Conservation (phyloP, 345 rosid species). For the Populus deltoides region DNA sequence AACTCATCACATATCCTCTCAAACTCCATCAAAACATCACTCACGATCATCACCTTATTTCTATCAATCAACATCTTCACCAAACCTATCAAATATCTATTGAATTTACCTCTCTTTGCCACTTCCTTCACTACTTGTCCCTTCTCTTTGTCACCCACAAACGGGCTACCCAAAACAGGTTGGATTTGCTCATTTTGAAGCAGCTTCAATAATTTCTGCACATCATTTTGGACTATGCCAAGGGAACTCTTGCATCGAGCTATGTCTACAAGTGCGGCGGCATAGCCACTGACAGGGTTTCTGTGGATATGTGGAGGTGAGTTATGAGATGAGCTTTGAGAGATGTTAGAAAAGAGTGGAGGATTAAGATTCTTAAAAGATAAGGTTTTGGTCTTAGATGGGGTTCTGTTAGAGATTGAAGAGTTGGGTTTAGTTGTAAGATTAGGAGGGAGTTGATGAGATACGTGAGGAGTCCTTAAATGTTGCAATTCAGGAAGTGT, state of each 20-base stretch:
- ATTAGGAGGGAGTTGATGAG: constrained; percentile 20
- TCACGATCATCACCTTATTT: constrained; percentile 41
- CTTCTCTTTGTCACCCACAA: constrained; percentile 39
- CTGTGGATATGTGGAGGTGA: constrained; percentile 33
- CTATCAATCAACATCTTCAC: constrained; percentile 51
- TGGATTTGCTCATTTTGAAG: constrained; percentile 23
- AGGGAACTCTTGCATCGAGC: constrained; percentile 50
- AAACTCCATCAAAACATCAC: constrained; percentile 60
- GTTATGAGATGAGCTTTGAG: constrained; percentile 15
- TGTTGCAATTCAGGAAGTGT: constrained; percentile 30
- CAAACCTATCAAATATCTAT: constrained; percentile 44
- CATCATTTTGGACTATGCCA: constrained; percentile 42
- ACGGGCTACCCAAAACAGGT: constrained; percentile 31
- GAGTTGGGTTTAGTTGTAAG: constrained; percentile 33
- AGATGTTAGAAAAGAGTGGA: constrained; percentile 19
- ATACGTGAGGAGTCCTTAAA: constrained; percentile 28
- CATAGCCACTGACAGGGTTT: constrained; percentile 63
- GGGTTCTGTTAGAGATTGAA: constrained; percentile 3
- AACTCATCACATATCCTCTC: constrained; percentile 52
- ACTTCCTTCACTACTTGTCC: constrained; percentile 37
- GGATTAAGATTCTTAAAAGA: constrained; percentile 8
- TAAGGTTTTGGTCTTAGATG: constrained; percentile 18
- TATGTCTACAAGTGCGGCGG: constrained; percentile 66
- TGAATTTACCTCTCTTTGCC: constrained; percentile 36
- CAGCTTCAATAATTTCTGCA: constrained; percentile 33